Evolutionary conservation across 345 rosid genomes (phyloP), one percentile per base, ranked within the genome.

Genomic region (Geranium brycei): DNA sequence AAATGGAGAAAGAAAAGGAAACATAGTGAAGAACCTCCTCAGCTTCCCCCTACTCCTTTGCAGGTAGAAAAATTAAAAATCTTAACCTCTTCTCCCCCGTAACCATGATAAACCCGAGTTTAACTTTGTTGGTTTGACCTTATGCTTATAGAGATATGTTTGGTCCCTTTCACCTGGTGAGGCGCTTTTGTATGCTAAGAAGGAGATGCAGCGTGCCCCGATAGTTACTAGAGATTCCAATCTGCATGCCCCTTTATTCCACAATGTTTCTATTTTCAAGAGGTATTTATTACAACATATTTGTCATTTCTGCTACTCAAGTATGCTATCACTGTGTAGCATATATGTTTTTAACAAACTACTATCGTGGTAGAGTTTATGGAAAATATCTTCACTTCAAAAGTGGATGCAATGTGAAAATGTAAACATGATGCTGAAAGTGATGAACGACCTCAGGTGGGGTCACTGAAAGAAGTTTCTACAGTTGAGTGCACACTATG

Each of bases 131-230:
- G 19, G 31, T 62, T 31, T 63, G 23, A 18, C 53, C 6, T 62
- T 10, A 19, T 16, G 16, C 13, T 61, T 16, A 31, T 63, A 91
- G 93, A 83, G 76, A 76, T 65, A 72, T 73, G 65, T 86, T 65
- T 66, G 72, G 83, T 80, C 88, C 12, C 70, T 91, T 73, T 75
- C 88, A 61, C 81, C 89, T 17, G 61, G 68, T 56, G 82, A 85
- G 74, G 88, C 91, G 58, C 80, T 88, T 58, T 19, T 68, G 57
- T 83, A 81, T 72, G 98, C 91, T n/a, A 88, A 74, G 74, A 78
- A 30, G 56, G 90, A 85, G 81, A 82, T 88, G 30, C 79, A 79
- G 18, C 72, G 51, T 78, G 82, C 86, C 40, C 72, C 85, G 15
- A 56, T 73, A 30, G 60, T 79, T 31, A 58, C 68, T 0, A 78